Conservation (phyloP, 1,284 basidiomycete genomes). For the Boletus putidus region DNA sequence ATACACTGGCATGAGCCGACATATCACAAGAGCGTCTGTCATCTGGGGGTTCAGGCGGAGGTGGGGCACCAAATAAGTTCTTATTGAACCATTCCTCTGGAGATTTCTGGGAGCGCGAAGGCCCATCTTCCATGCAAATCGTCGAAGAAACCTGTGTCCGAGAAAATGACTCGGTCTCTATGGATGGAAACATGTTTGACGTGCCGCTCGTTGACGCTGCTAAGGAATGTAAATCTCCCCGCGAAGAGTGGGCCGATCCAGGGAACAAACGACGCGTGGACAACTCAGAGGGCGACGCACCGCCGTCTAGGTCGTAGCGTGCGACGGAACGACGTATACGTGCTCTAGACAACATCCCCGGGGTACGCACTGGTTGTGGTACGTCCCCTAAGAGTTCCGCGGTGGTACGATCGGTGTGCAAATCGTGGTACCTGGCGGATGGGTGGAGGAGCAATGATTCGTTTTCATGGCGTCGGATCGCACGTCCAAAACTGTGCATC, state of each 20-base stretch:
- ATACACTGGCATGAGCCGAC: neutral
- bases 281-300: neutral
- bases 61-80: neutral
- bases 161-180: slow-evolving; percentile 13
- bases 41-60: slow-evolving; percentile 14
- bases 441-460: slow-evolving; percentile 57
- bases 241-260: slow-evolving; percentile 9
- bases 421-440: slow-evolving; percentile 43
- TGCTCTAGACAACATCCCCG: slow-evolving; percentile 14
- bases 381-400: slow-evolving; percentile 20
- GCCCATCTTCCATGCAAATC: slow-evolving; percentile 10
- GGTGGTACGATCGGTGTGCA: slow-evolving; percentile 21
- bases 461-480: slow-evolving; percentile 61
- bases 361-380: slow-evolving; percentile 1
- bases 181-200: slow-evolving; percentile 15
- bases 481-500: slow-evolving; percentile 62
- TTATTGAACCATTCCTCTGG: slow-evolving; percentile 11
- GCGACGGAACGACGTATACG: slow-evolving; percentile 8
- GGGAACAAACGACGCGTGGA: slow-evolving; percentile 13
- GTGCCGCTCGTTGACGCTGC: slow-evolving; percentile 16
- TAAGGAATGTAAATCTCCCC: slow-evolving; percentile 15
- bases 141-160: slow-evolving; percentile 3
- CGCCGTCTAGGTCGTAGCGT: neutral
- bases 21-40: slow-evolving; percentile 1
- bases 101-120: neutral